Base-by-base conservation (phyloP, 176 grass and related monocot genomes). In the Eleusine indica region DNA sequence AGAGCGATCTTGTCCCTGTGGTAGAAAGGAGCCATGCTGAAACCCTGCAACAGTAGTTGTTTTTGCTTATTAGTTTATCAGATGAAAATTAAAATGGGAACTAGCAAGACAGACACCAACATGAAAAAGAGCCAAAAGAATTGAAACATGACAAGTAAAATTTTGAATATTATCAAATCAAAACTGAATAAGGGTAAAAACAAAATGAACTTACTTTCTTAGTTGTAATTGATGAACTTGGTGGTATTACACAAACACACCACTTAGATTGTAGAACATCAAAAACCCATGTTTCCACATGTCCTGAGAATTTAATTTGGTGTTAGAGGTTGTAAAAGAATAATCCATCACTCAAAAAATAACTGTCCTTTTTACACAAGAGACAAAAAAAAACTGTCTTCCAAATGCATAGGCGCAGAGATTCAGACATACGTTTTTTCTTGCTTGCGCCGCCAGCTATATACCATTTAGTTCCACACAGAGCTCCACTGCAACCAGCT, bases 391-490 rank as follows among this genome's bases (percentile, higher is more conserved):
- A 44, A 82, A 11, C 66, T 14, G 46, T 73, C 48, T 71, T 78
- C 60, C 21, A 86, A 78, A 66, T 49, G 28, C 14, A 80, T 72
- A 79, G 78, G 52, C 54, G 38, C 38, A 70, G 65, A 67, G 72
- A 38, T 82, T 28, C 11, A 63, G 73, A 71, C 85, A 29, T 96
- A 99, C 96, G 66, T 76, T 94, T 96, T 87, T 91, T 96, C 91
- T 94, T 99, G 91, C 93, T 99, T 84, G 89, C 93, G 28, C 96
- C 96, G 0, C 96, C 96, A 75, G 87, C 86, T 65, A 99, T 99
- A 71, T 99, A 99, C 93, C 91, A 99, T 66, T 99, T 99, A 71
- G 90, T 96, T 83, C 93, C 96, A 94, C 87, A 99, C 12, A 99
- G 87, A 88, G 86, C 89, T 69, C 93, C 96, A 38, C 86, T 94